These are phyloP conservation scores for Arabidopsis hybrid DNA, from an alignment of 441 rosid species.

Conservation along the genomic window DNA sequence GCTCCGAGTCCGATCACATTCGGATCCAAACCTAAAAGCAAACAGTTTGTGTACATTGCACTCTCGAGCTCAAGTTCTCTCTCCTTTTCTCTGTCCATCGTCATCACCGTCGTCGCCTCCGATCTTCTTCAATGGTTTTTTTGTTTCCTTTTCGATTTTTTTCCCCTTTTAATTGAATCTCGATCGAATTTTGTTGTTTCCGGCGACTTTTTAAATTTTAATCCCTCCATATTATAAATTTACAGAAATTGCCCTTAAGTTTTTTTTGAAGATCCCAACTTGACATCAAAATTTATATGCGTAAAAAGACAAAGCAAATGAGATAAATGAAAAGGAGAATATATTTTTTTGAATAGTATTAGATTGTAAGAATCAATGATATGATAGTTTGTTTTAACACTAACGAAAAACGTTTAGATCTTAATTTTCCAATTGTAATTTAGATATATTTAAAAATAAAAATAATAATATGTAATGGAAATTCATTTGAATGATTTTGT, in stretches of 20 bases:
- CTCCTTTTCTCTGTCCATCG: constrained; percentile 99
- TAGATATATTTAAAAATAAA: too few species aligned
- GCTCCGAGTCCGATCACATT: constrained; percentile 85
- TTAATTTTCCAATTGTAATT: too few species aligned
- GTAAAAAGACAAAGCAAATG: not conserved
- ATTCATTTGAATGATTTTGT: too few species aligned
- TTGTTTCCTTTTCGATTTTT: constrained; percentile 20
- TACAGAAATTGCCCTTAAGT: not conserved
- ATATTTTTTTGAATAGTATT: not conserved
- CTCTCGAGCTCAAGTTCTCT: constrained; percentile 99
- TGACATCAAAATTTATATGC: not conserved
- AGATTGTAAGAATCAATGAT: too few species aligned
- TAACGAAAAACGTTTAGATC: too few species aligned
- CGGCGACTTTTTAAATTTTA: constrained; percentile 44
- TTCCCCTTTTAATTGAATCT: constrained; percentile 44
- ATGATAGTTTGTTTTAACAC: too few species aligned
- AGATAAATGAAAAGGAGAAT: not conserved
- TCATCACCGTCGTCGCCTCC: constrained; percentile 61
- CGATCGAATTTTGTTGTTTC: constrained; percentile 48
- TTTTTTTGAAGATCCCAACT: not conserved
- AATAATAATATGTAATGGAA: too few species aligned
- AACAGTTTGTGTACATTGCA: constrained; percentile 99
- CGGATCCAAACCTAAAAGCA: constrained; percentile 97
- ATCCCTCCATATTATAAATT: constrained; percentile 14
- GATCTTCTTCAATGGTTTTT: constrained; percentile 31